phyloP scores from a whole-genome alignment of 176 grass and related monocot genomes.

The Echinochloa phyllopogon region DNA sequence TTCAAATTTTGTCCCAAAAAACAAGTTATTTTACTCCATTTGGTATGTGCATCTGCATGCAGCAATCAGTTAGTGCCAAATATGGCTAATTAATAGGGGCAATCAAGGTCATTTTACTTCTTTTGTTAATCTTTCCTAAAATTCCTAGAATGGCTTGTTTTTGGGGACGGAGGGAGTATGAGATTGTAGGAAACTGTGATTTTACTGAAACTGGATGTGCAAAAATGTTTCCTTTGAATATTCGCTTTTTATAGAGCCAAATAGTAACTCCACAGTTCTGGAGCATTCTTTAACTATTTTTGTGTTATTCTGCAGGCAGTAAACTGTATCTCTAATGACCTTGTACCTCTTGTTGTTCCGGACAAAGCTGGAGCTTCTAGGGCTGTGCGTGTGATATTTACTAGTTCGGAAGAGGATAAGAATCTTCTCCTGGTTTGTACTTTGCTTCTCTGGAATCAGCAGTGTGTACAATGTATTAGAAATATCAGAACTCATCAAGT shows the following conservation, averaged over 20 bases:
- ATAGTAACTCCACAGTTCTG: slow-evolving; percentile 2
- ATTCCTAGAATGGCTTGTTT: too few relatives aligned
- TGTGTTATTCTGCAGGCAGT: slow-evolving; percentile 60
- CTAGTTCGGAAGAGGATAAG: slow-evolving; percentile 87
- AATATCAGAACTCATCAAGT: neutral
- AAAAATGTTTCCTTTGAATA: neutral
- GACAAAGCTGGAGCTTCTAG: slow-evolving; percentile 59
- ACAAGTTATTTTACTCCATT: too few relatives aligned
- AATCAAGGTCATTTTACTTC: too few relatives aligned
- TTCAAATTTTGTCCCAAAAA: too few relatives aligned
- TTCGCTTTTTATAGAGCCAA: slow-evolving; percentile 19
- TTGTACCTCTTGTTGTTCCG: slow-evolving; percentile 75
- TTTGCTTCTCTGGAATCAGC: slow-evolving; percentile 38
- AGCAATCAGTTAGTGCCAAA: too few relatives aligned
- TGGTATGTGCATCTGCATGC: too few relatives aligned
- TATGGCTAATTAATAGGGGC: too few relatives aligned
- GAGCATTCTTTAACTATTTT: slow-evolving; percentile 39
- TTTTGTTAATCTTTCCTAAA: too few relatives aligned
- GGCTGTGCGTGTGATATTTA: slow-evolving; percentile 73
- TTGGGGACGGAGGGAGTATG: neutral
- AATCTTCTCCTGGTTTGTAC: slow-evolving; percentile 82
- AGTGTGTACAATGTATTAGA: slow-evolving; percentile 5
- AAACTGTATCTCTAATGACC: slow-evolving; percentile 62
- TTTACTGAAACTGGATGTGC: neutral
- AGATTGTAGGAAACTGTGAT: neutral